phyloP scores from a whole-genome alignment of 2,329 filamentous ascomycete species.

The Helotiales sp. region DNA sequence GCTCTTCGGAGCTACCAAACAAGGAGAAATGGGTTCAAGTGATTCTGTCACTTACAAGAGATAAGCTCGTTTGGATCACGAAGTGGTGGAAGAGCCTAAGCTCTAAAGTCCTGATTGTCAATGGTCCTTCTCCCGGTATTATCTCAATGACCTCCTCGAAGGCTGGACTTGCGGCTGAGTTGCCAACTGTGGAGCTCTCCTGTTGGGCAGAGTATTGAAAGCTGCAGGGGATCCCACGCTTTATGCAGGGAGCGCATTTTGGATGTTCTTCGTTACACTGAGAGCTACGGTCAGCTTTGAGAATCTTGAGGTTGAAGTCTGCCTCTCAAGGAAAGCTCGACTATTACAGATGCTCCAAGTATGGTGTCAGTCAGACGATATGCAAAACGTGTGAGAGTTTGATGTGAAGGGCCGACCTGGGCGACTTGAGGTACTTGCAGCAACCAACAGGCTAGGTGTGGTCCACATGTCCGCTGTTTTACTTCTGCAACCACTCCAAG shows the following conservation, averaged over 20 bases:
- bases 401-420: background rate
- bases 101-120: conserved; percentile 4
- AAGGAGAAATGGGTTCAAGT: too few relatives aligned
- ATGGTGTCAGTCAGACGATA: too few relatives aligned
- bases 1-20: too few relatives aligned
- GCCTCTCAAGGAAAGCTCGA: too few relatives aligned
- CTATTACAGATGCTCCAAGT: too few relatives aligned
- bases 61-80: conserved; percentile 23
- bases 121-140: background rate
- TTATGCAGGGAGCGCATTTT: background rate
- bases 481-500: too few relatives aligned
- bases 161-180: background rate
- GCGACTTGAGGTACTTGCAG: too few relatives aligned
- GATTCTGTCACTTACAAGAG: conserved; percentile 20
- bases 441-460: too few relatives aligned
- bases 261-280: conserved; percentile 6
- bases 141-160: background rate
- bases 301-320: too few relatives aligned
- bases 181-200: background rate
- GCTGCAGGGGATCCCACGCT: background rate
- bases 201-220: background rate
- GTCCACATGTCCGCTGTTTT: too few relatives aligned
- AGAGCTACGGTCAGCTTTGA: background rate
- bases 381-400: too few relatives aligned
- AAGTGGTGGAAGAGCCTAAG: conserved; percentile 27